Conservation (phyloP, 257 asterid species). For the Anisodus tanguticus region DNA sequence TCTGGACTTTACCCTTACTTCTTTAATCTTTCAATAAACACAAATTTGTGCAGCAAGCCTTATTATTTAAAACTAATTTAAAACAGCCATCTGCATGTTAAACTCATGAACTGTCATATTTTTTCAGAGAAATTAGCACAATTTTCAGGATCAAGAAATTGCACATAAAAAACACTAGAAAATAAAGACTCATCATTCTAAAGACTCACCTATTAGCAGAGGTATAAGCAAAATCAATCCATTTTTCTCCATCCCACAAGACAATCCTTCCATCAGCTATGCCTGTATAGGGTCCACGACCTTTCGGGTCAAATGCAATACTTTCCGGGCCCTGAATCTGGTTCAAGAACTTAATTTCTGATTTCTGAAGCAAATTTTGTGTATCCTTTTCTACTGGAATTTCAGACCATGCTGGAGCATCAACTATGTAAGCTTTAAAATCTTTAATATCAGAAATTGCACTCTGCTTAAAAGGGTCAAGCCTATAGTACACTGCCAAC, state of each 20-base stretch:
- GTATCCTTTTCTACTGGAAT: constrained; percentile 64
- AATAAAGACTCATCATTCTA: neutral
- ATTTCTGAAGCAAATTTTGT: constrained; percentile 70
- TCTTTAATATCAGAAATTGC: constrained; percentile 69
- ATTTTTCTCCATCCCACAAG: constrained; percentile 81
- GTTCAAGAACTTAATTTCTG: constrained; percentile 75
- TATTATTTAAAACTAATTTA: neutral
- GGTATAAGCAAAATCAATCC: constrained; percentile 86
- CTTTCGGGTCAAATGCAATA: constrained; percentile 80
- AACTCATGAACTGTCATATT: neutral
- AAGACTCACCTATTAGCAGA: constrained; percentile 73
- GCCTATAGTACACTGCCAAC: constrained; percentile 73
- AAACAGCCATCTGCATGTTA: neutral
- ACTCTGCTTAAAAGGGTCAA: constrained; percentile 80
- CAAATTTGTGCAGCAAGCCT: neutral
- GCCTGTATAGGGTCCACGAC: constrained; percentile 94
- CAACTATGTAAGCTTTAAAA: constrained; percentile 64
- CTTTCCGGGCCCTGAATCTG: constrained; percentile 93
- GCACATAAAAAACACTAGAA: neutral
- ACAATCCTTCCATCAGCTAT: constrained; percentile 87
- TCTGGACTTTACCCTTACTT: neutral
- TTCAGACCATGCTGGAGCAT: constrained; percentile 69
- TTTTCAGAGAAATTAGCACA: neutral
- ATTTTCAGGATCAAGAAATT: neutral
- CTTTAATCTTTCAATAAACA: neutral